Conservation (phyloP, 345 rosid species). For the Syzygium jambos region DNA sequence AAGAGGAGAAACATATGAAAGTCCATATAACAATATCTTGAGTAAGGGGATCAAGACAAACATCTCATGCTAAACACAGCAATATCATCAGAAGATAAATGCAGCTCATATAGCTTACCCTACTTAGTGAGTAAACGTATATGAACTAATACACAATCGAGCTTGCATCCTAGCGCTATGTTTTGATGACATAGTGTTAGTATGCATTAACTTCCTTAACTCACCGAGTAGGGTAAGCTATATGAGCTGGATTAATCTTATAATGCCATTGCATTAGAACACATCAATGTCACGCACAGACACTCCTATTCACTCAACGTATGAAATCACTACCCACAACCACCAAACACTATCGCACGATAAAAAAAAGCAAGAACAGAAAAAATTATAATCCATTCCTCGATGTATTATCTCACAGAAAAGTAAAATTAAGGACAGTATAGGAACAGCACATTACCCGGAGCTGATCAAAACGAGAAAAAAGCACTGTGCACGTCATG, state of each 20-base stretch:
- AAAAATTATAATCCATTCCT: not conserved
- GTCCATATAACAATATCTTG: not conserved
- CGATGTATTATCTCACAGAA: not conserved
- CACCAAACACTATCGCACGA: not conserved
- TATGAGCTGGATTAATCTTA: not conserved
- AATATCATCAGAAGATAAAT: not conserved
- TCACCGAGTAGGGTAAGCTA: not conserved
- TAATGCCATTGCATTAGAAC: not conserved
- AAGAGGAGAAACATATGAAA: not conserved
- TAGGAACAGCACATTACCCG: slow-evolving; percentile 36
- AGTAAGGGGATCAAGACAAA: not conserved
- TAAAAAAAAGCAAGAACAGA: not conserved
- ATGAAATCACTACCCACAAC: not conserved
- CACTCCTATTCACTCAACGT: not conserved
- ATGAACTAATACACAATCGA: not conserved
- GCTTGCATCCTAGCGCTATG: not conserved
- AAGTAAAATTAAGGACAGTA: not conserved
- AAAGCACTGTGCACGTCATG: slow-evolving; percentile 69
- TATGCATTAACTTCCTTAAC: not conserved
- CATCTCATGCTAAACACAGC: not conserved
- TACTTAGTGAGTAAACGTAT: too few relatives aligned
- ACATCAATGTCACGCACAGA: not conserved
- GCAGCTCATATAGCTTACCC: not conserved
- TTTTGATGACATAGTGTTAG: not conserved
- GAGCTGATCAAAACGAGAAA: slow-evolving; percentile 58